Conservation (phyloP, 106 monocot genomes). For the Dioscorea zingiberensis region DNA sequence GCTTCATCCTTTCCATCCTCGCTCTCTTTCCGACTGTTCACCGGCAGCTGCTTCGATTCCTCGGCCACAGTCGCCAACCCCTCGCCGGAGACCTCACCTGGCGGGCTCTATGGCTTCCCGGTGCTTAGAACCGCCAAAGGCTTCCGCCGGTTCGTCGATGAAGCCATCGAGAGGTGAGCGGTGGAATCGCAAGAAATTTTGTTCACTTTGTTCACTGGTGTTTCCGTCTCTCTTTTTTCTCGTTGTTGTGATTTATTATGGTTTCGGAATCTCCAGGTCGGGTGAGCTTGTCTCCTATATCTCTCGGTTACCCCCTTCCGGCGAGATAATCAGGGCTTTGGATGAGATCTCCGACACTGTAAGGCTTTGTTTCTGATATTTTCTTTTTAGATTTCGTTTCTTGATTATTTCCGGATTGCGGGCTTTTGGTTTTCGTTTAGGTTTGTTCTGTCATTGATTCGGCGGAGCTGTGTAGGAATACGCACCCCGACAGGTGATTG, state of each 20-base stretch:
- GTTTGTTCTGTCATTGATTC: constrained; percentile 93
- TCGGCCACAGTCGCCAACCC: neutral
- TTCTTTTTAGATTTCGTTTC: neutral
- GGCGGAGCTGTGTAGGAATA: constrained; percentile 86
- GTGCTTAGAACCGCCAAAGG: constrained; percentile 70
- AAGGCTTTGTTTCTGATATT: neutral
- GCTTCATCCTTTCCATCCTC: neutral
- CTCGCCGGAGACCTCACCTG: constrained; percentile 9
- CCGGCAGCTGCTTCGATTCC: constrained; percentile 1
- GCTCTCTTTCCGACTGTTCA: neutral
- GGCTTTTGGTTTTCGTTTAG: constrained; percentile 18
- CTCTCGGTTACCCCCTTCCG: constrained; percentile 53
- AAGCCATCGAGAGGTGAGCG: constrained; percentile 72
- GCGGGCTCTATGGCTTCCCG: constrained; percentile 75
- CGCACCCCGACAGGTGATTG: constrained; percentile 82
- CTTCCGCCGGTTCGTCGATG: constrained; percentile 86
- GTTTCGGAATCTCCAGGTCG: constrained; percentile 27
- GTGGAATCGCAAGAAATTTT: neutral
- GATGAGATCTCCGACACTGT: constrained; percentile 94
- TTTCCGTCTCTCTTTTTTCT: too few relatives aligned
- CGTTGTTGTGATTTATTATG: neutral
- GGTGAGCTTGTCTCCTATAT: constrained; percentile 56
- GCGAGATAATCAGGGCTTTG: constrained; percentile 68
- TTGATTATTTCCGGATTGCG: neutral
- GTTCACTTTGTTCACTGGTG: neutral